Evolutionary conservation across 1,284 basidiomycete species (phyloP).

Genomic region (Trametes versicolor): DNA sequence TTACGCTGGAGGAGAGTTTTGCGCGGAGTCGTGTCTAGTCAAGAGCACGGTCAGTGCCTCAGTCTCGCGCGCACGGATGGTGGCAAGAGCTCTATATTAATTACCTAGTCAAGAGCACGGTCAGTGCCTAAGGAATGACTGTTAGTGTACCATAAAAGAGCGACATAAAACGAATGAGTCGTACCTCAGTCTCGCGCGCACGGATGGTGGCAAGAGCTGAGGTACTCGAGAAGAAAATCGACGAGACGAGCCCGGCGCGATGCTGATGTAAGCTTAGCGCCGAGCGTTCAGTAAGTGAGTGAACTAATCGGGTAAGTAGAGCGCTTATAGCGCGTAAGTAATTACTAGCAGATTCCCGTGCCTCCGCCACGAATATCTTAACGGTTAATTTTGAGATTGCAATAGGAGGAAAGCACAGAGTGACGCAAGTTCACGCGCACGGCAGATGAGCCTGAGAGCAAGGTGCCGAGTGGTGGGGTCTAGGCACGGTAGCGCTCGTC

Average conservation of each 20-base stretch:
- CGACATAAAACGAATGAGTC: background rate
- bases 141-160: background rate
- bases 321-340: background rate
- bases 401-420: background rate
- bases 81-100: too few species aligned
- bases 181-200: slow-evolving; percentile 2
- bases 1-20: too few species aligned
- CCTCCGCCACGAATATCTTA: background rate
- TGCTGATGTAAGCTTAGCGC: background rate
- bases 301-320: background rate
- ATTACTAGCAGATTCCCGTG: background rate
- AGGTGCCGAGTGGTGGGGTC: background rate
- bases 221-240: background rate
- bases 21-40: too few species aligned
- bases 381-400: background rate
- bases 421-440: background rate
- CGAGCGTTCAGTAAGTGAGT: background rate
- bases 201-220: too few species aligned
- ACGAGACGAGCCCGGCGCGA: background rate
- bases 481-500: too few species aligned
- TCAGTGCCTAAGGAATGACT: background rate
- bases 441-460: background rate
- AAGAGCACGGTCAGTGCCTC: too few species aligned
- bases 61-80: too few species aligned
- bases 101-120: background rate